phyloP scores from a whole-genome alignment of 139 green algal species.

The Dunaliella sp. region DNA sequence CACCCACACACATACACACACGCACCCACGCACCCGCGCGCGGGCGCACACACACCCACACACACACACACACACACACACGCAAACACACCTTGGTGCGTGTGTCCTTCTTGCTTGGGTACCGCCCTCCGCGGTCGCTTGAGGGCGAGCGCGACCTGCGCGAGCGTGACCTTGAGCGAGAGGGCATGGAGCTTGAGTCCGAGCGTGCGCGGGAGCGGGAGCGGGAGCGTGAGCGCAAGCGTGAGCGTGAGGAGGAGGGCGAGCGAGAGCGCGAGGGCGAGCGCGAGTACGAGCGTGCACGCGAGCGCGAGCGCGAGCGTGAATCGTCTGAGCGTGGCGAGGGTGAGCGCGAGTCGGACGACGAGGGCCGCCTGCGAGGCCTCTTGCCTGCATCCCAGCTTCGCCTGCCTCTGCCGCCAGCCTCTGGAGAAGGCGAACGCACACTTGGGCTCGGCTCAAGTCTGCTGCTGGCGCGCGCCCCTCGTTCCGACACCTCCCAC shows the following conservation, averaged over 20 bases:
- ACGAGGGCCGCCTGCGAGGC: neutral
- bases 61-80: neutral
- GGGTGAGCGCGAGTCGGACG: neutral
- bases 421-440: neutral
- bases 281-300: conserved; percentile 6
- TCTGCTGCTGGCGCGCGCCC: neutral
- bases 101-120: conserved; percentile 1
- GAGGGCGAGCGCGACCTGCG: neutral
- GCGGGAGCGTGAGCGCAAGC: neutral
- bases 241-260: conserved; percentile 13
- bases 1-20: too few relatives aligned
- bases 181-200: too few relatives aligned
- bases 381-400: neutral
- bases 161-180: conserved; percentile 4
- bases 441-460: neutral
- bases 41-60: too few relatives aligned
- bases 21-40: too few relatives aligned
- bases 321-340: conserved; percentile 8
- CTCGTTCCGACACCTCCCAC: neutral
- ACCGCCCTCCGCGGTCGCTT: neutral
- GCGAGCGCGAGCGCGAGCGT: neutral
- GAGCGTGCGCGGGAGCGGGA: conserved; percentile 1
- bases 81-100: conserved; percentile 22
- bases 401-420: neutral
- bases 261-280: neutral